These are phyloP conservation scores for Aphanomyces cochlioides DNA, from an alignment of 352 stramenopile genomes.

Conservation along the genomic window DNA sequence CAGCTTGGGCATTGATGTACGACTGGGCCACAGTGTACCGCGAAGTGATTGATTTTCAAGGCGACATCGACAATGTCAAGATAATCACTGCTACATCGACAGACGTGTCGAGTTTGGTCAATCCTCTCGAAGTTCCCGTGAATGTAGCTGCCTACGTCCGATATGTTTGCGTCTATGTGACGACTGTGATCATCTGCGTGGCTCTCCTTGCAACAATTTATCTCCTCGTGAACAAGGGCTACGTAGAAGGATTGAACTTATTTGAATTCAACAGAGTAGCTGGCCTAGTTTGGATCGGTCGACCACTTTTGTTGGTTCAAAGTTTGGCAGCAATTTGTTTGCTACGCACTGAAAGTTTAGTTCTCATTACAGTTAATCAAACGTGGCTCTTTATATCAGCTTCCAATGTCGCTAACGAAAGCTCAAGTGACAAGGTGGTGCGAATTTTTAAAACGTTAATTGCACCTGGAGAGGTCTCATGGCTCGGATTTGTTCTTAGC, in stretches of 20 bases:
- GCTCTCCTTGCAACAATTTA: background rate
- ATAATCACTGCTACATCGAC: background rate
- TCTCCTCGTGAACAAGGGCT: background rate
- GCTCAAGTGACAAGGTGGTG: too few relatives aligned
- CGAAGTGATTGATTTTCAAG: background rate
- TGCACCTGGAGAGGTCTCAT: constrained; percentile 16
- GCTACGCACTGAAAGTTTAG: too few relatives aligned
- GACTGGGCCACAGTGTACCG: background rate
- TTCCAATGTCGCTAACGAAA: too few relatives aligned
- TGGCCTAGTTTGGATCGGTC: too few relatives aligned
- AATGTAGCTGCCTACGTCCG: background rate
- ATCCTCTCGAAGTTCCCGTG: background rate
- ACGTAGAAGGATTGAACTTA: too few relatives aligned
- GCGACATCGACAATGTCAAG: background rate
- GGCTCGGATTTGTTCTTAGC: too few relatives aligned
- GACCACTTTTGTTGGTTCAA: too few relatives aligned
- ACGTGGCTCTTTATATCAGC: too few relatives aligned
- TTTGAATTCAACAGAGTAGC: too few relatives aligned
- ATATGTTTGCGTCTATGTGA: background rate
- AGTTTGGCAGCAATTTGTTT: too few relatives aligned
- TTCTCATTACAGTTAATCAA: too few relatives aligned
- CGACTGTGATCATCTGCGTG: background rate
- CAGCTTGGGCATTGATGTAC: background rate
- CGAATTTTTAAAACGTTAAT: constrained; percentile 15
- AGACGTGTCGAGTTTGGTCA: background rate